These are phyloP conservation scores for Epichloe brachyelytri DNA, from an alignment of 2,329 filamentous ascomycete species.

Conservation along the genomic window DNA sequence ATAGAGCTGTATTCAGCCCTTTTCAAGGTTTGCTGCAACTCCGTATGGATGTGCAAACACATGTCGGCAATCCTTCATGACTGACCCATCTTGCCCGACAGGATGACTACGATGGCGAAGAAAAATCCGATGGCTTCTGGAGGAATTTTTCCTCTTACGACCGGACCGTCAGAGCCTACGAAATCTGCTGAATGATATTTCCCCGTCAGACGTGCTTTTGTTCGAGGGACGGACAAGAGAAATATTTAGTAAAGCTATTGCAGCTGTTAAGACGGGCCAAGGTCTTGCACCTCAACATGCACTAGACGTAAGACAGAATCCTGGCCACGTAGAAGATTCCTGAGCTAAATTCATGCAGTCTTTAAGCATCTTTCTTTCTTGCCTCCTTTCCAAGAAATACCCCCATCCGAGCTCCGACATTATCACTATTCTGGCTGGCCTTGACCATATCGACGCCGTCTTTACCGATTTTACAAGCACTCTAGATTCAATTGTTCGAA, in stretches of 20 bases:
- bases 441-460: slow-evolving; percentile 75
- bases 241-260: slow-evolving; percentile 63
- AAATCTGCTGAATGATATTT: slow-evolving; percentile 54
- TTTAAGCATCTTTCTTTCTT: slow-evolving; percentile 73
- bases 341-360: slow-evolving; percentile 44
- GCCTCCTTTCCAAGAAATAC: slow-evolving; percentile 77
- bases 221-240: slow-evolving; percentile 67
- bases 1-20: slow-evolving; percentile 77
- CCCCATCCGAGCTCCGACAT: slow-evolving; percentile 92
- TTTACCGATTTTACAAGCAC: slow-evolving; percentile 81
- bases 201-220: slow-evolving; percentile 62
- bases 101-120: slow-evolving; percentile 51
- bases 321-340: background rate
- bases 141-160: slow-evolving; percentile 84
- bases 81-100: slow-evolving; percentile 14
- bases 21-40: slow-evolving; percentile 47
- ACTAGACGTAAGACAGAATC: slow-evolving; percentile 57
- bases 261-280: slow-evolving; percentile 47
- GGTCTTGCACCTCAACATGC: slow-evolving; percentile 61
- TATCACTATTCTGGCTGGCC: slow-evolving; percentile 75
- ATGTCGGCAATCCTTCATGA: slow-evolving; percentile 11
- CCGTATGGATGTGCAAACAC: slow-evolving; percentile 12
- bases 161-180: slow-evolving; percentile 62
- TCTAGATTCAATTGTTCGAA: slow-evolving; percentile 72
- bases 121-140: slow-evolving; percentile 87